phyloP scores from a whole-genome alignment of 73 alveolate genomes.

The Paramecium pentaurelia region DNA sequence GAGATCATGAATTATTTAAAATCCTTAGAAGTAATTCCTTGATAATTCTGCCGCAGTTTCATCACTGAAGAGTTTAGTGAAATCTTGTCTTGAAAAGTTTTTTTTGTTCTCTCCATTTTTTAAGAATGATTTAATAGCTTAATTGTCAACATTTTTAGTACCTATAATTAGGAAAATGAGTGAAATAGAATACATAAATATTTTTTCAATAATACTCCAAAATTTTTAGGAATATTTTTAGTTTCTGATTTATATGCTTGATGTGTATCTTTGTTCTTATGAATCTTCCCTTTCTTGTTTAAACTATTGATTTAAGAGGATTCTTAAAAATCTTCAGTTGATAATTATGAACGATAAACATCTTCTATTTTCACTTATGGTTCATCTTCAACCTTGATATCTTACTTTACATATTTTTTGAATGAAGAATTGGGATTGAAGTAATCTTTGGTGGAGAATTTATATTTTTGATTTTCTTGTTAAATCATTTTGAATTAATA shows the following conservation, averaged over 20 bases:
- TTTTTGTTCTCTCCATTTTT: not conserved
- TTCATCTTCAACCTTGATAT: not conserved
- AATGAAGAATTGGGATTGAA: not conserved
- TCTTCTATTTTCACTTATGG: not conserved
- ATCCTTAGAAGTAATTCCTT: slow-evolving; percentile 11
- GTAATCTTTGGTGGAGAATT: not conserved
- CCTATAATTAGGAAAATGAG: not conserved
- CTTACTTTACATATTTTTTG: not conserved
- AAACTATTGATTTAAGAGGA: not conserved
- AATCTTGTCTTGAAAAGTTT: slow-evolving; percentile 28
- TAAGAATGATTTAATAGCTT: not conserved
- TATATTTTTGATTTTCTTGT: not conserved
- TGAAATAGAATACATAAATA: not conserved
- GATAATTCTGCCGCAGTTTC: not conserved
- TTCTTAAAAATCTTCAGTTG: not conserved
- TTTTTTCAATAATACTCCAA: not conserved
- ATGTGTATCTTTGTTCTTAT: not conserved
- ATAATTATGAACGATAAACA: not conserved
- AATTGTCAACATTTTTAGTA: not conserved
- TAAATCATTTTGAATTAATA: not conserved
- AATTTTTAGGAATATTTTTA: not conserved
- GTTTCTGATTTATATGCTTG: slow-evolving; percentile 1
- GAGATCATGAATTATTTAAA: not conserved
- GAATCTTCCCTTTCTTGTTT: not conserved
- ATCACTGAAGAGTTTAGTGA: not conserved